These are phyloP conservation scores for Malus hybrid DNA, from an alignment of 331 rosid genomes.

Conservation along the genomic window DNA sequence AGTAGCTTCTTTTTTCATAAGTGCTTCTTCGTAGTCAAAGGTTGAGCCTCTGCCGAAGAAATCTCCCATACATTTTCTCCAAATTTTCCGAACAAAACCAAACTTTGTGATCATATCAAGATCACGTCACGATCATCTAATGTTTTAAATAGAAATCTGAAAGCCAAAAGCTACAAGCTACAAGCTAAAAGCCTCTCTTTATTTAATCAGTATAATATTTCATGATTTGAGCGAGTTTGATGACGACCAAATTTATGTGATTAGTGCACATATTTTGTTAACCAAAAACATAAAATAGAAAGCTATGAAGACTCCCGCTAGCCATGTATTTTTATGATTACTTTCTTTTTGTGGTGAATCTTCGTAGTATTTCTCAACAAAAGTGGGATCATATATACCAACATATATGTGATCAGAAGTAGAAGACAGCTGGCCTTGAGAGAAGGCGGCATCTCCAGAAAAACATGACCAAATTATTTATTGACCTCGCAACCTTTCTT, in stretches of 20 bases:
- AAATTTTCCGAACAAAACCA: background rate
- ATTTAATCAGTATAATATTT: background rate
- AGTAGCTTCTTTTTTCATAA: slow-evolving; percentile 1
- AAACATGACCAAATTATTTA: too few relatives aligned
- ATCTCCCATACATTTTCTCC: slow-evolving; percentile 12
- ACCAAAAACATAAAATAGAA: too few relatives aligned
- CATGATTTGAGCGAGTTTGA: background rate
- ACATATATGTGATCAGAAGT: too few relatives aligned
- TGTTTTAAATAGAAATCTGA: background rate
- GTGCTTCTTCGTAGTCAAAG: slow-evolving; percentile 48
- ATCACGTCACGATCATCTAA: slow-evolving; percentile 5
- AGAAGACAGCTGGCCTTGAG: too few relatives aligned
- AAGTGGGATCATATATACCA: too few relatives aligned
- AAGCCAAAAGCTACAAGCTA: background rate
- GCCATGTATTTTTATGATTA: too few relatives aligned
- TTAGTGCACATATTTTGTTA: background rate
- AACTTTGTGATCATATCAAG: slow-evolving; percentile 12
- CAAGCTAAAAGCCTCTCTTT: background rate
- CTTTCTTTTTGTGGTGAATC: too few relatives aligned
- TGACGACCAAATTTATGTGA: too few relatives aligned
- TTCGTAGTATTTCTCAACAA: too few relatives aligned
- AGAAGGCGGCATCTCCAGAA: too few relatives aligned
- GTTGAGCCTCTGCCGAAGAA: slow-evolving; percentile 31
- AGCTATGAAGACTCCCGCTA: too few relatives aligned
- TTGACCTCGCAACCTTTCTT: too few relatives aligned